A percentile compares a stretch with the other conserved stretches of the same genome.
These are phyloP conservation scores for Albifimbria verrucaria DNA, from an alignment of 2,329 filamentous ascomycete species.

Conservation along the genomic window DNA sequence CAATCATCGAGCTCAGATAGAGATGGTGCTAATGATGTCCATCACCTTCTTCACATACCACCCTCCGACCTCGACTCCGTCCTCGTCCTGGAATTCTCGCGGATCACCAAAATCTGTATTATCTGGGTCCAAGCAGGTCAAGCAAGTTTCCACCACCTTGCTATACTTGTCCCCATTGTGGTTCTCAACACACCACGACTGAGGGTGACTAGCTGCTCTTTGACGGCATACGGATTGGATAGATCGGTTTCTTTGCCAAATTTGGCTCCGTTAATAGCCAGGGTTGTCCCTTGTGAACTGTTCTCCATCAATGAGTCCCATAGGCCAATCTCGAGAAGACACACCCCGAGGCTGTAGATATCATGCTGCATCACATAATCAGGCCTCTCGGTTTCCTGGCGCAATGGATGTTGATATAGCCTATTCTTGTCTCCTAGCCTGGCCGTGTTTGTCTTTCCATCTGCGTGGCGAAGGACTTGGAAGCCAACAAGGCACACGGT, in stretches of 20 bases:
- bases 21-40: constrained; percentile 1
- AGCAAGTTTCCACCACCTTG: constrained; percentile 28
- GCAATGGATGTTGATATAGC: constrained; percentile 45
- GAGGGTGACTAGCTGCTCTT: constrained; percentile 17
- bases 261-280: constrained; percentile 6
- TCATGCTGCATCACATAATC: constrained; percentile 48
- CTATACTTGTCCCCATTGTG: constrained; percentile 28
- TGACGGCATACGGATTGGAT: background rate
- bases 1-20: too few species aligned
- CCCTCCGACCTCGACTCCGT: constrained; percentile 25
- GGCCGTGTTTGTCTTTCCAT: constrained; percentile 8
- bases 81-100: constrained; percentile 23
- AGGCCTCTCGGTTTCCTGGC: constrained; percentile 39
- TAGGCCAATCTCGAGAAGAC: constrained; percentile 39
- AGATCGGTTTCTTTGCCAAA: background rate
- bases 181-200: constrained; percentile 25
- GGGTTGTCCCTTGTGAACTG: too few species aligned
- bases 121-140: constrained; percentile 27
- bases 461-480: constrained; percentile 8
- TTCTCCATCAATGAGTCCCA: constrained; percentile 36
- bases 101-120: constrained; percentile 25
- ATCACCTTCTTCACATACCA: constrained; percentile 26
- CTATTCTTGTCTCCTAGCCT: constrained; percentile 21
- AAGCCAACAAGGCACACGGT: constrained; percentile 9
- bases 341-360: constrained; percentile 41